Conservation (phyloP, 2,329 filamentous ascomycete species). For the Geosmithia putterillii region DNA sequence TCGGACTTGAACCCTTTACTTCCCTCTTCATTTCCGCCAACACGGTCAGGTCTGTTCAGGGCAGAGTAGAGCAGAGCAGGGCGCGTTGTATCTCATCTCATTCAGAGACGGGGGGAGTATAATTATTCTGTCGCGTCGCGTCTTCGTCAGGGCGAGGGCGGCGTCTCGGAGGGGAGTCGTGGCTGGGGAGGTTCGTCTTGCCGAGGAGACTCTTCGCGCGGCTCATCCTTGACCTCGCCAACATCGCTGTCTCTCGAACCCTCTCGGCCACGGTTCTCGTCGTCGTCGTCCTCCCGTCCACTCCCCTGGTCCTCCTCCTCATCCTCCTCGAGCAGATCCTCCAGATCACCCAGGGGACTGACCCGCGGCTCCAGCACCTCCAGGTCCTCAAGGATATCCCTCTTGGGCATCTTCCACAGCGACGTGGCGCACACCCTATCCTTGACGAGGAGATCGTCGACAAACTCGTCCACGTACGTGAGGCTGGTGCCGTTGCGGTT, state of each 20-base stretch:
- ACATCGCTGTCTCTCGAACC: constrained; percentile 3
- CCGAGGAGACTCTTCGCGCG: constrained; percentile 21
- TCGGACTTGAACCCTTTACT: too few relatives aligned
- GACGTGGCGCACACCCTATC: constrained; percentile 85
- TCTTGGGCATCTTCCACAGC: constrained; percentile 78
- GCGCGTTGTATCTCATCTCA: too few relatives aligned
- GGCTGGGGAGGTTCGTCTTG: background rate
- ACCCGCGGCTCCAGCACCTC: constrained; percentile 76
- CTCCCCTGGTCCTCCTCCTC: constrained; percentile 20
- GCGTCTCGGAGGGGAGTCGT: background rate
- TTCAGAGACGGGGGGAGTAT: too few relatives aligned
- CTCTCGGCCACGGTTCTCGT: constrained; percentile 9
- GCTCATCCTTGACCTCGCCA: constrained; percentile 18
- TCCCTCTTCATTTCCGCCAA: too few relatives aligned
- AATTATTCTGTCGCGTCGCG: too few relatives aligned
- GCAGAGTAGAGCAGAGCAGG: too few relatives aligned
- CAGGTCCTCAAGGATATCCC: constrained; percentile 76
- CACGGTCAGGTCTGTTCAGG: too few relatives aligned
- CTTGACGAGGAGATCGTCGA: constrained; percentile 82
- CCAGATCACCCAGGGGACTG: constrained; percentile 71
- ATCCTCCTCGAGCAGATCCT: constrained; percentile 53
- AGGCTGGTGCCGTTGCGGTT: constrained; percentile 63
- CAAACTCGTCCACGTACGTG: constrained; percentile 81
- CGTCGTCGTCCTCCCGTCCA: constrained; percentile 8
- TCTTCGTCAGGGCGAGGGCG: background rate